phyloP scores from a whole-genome alignment of 148 eudicot species.

The Vaccinium vitisidaea region DNA sequence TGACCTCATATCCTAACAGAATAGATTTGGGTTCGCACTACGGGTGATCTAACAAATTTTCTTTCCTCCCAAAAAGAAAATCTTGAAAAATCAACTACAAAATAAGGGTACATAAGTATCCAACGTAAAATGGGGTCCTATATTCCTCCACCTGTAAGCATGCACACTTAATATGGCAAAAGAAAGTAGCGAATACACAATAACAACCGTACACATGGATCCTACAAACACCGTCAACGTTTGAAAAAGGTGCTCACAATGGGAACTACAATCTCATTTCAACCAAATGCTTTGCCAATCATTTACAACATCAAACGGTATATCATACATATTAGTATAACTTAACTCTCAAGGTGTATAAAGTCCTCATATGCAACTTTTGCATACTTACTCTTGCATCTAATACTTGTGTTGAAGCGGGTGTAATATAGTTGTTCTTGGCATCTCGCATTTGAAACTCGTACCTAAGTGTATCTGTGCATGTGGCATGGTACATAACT shows the following conservation, averaged over 20 bases:
- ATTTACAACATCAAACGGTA: background rate
- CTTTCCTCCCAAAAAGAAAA: background rate
- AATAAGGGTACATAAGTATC: background rate
- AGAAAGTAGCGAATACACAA: background rate
- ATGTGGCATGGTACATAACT: background rate
- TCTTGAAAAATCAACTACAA: background rate
- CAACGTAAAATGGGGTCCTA: background rate
- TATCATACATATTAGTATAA: background rate
- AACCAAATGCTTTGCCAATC: background rate
- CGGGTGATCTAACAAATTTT: background rate
- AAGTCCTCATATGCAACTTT: background rate
- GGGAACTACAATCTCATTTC: background rate
- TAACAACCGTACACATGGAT: background rate
- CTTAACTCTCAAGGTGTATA: background rate
- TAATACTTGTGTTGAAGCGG: background rate
- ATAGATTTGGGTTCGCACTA: background rate
- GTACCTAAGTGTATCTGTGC: background rate
- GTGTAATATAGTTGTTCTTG: background rate
- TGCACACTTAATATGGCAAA: background rate
- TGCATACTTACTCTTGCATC: background rate
- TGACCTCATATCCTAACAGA: background rate
- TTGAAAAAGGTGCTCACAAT: background rate
- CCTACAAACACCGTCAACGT: background rate
- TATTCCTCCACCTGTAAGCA: background rate
- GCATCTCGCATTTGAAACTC: background rate